Evolutionary conservation across 2,329 filamentous ascomycete genomes (phyloP), one percentile per base, ranked within the genome.

Genomic region (Fusarium sp.): DNA sequence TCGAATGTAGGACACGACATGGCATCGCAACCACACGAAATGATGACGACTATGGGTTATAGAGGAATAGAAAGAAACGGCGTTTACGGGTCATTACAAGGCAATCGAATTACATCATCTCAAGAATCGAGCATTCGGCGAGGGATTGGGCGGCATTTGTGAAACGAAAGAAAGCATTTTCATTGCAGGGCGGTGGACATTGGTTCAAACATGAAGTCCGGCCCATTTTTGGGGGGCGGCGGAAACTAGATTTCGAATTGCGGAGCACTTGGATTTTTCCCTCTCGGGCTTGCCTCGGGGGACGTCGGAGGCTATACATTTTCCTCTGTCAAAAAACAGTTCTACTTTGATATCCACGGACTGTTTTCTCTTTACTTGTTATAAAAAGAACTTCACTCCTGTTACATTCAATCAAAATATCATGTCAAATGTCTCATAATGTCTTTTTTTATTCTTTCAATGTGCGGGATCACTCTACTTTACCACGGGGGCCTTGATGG

Each of bases 31-130:
- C 70, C 72, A 62, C 70, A 80, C 74, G 79, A 80, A 69, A 74
- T 80, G 74, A 81, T 75, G 79, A 81, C 67, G 65, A 72, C 60
- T 72, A 75, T 72, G 75, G 77, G 70, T 65, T 76, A 80, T 81
- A 80, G 76, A 81, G 71, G 72, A 65, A 78, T 79, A 80, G 77
- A 80, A 69, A 73, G 77, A 77, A 74, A 72, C 66, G 79, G 79
- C 79, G 79, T 80, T 80, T 70, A 76, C 57, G 73, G 74, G 65
- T 69, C 69, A 71, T 51, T 70, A 71, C 64, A 71, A 66, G 72
- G 61, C 65, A 73, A 67, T 70, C 68, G 70, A 72, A 64, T 74
- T 72, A 70, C 46, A 69, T 59, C 67, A 70, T 66, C 57, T 64
- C 61, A 69, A 57, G 37, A 47, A 70, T 53, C 73, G 70, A 73